Conservation (phyloP, 1,139 yeast species). For the Pichia sp. region DNA sequence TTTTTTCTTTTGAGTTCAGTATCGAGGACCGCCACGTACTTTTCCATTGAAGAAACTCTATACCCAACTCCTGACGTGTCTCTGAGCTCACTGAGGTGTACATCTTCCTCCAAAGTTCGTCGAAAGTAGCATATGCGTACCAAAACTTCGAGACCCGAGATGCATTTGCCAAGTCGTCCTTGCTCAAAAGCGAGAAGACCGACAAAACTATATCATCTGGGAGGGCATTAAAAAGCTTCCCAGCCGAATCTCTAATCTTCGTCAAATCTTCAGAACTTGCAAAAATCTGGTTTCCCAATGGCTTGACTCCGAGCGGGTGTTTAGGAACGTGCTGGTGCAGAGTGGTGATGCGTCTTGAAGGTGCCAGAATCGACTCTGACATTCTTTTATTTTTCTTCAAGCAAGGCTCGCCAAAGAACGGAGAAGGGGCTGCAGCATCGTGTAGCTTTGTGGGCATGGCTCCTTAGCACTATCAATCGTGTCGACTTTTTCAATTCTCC, state of each 20-base stretch:
- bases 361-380: conserved; percentile 1
- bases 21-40: conserved; percentile 78
- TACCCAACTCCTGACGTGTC: neutral
- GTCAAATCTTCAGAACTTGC: conserved; percentile 29
- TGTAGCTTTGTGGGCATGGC: neutral
- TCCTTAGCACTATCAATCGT: neutral
- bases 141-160: conserved; percentile 59
- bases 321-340: conserved; percentile 27
- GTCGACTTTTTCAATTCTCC: too few species aligned
- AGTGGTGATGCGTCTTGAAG: conserved; percentile 7
- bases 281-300: conserved; percentile 57
- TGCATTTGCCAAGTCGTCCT: conserved; percentile 42
- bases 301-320: conserved; percentile 75
- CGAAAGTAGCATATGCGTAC: conserved; percentile 68
- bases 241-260: conserved; percentile 43
- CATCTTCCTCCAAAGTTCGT: conserved; percentile 71
- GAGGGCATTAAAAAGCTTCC: conserved; percentile 43
- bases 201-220: conserved; percentile 58
- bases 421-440: neutral
- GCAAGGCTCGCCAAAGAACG: neutral
- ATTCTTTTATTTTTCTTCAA: neutral
- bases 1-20: conserved; percentile 34
- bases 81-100: conserved; percentile 34
- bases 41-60: conserved; percentile 44
- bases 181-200: conserved; percentile 42